phyloP scores from a whole-genome alignment of 495 filamentous ascomycete genomes.

The Monascus purpureus region DNA sequence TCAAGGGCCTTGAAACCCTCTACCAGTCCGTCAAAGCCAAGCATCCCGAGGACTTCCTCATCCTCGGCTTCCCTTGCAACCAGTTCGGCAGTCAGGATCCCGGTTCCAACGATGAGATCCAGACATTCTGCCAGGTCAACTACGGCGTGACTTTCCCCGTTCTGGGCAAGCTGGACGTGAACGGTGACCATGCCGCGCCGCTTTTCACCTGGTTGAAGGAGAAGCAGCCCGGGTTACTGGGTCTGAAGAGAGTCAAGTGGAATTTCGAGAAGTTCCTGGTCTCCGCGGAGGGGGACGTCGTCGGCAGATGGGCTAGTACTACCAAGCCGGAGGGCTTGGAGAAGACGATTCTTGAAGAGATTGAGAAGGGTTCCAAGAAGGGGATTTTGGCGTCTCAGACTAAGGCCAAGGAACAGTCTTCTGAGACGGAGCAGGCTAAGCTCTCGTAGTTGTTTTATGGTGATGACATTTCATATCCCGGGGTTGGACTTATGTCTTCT shows the following conservation, averaged over 20 bases:
- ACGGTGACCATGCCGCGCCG: slow-evolving; percentile 68
- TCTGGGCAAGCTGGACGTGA: slow-evolving; percentile 83
- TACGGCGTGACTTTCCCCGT: slow-evolving; percentile 93
- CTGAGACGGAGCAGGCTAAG: slow-evolving; percentile 8
- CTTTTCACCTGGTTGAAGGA: slow-evolving; percentile 83
- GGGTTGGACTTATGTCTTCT: slow-evolving; percentile 1
- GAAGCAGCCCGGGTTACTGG: slow-evolving; percentile 67
- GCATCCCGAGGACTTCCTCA: slow-evolving; percentile 60
- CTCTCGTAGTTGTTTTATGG: slow-evolving; percentile 3
- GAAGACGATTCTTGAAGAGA: slow-evolving; percentile 57
- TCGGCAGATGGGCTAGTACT: slow-evolving; percentile 65
- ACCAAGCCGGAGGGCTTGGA: slow-evolving; percentile 76
- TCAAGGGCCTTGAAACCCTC: slow-evolving; percentile 75
- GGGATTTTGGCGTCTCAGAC: slow-evolving; percentile 15
- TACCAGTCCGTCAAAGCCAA: slow-evolving; percentile 62
- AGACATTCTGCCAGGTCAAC: slow-evolving; percentile 83
- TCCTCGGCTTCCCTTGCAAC: slow-evolving; percentile 97
- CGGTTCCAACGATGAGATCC: slow-evolving; percentile 78
- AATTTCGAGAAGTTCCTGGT: slow-evolving; percentile 97
- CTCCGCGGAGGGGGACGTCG: slow-evolving; percentile 71
- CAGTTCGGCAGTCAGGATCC: slow-evolving; percentile 91
- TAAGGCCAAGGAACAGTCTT: slow-evolving; percentile 3
- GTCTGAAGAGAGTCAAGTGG: slow-evolving; percentile 86
- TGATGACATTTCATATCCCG: not conserved
- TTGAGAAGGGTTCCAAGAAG: slow-evolving; percentile 36